Conservation (phyloP, 495 filamentous ascomycete species). For the Umbilicaria muhlenbergii region DNA sequence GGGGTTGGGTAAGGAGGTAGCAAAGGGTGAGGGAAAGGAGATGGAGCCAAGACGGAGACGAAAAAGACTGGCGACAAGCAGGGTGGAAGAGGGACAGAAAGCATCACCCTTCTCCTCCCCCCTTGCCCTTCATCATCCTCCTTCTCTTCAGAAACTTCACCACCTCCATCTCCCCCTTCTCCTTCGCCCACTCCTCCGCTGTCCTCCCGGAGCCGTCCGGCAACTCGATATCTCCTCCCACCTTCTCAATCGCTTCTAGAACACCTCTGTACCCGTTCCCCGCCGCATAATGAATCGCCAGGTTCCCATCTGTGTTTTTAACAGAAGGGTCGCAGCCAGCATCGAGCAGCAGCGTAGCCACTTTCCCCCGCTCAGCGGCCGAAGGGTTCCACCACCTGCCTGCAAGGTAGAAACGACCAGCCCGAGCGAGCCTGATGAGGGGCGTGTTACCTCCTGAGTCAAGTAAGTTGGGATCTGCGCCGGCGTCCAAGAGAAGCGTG, state of each 20-base stretch:
- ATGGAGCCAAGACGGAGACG: too few relatives aligned
- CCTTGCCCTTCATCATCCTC: background rate
- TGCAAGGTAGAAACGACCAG: constrained; percentile 2
- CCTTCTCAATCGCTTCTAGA: background rate
- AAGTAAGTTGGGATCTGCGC: background rate
- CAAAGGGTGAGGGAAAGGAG: too few relatives aligned
- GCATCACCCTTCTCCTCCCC: too few relatives aligned
- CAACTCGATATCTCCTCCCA: background rate
- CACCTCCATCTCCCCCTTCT: constrained; percentile 2
- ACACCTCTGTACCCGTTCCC: constrained; percentile 1
- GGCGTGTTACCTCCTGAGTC: background rate
- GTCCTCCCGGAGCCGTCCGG: background rate
- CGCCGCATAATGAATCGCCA: constrained; percentile 3
- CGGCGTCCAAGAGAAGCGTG: background rate
- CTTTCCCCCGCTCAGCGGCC: background rate
- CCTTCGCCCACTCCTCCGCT: background rate
- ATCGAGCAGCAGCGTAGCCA: constrained; percentile 1
- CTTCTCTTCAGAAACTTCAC: constrained; percentile 1
- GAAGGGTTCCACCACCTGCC: constrained; percentile 2
- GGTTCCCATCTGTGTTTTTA: background rate
- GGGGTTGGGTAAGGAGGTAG: too few relatives aligned
- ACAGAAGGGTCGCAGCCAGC: constrained; percentile 3
- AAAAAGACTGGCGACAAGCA: too few relatives aligned
- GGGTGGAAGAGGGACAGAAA: too few relatives aligned
- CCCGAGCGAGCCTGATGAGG: background rate